These are phyloP conservation scores for Fusarium marasasianum DNA, from an alignment of 2,329 filamentous ascomycete species.

Conservation along the genomic window DNA sequence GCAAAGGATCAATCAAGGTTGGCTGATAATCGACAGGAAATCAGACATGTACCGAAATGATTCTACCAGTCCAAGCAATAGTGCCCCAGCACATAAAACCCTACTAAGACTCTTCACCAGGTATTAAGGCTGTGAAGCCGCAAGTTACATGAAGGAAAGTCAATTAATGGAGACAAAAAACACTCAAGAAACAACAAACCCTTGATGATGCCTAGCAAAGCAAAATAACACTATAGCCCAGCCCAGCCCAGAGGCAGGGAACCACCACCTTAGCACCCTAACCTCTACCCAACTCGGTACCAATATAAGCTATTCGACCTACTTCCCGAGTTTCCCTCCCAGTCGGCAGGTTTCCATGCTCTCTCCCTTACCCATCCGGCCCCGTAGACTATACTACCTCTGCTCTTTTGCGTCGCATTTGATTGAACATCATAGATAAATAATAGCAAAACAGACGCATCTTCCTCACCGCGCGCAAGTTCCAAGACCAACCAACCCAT, in stretches of 20 bases:
- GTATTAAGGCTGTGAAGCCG: not conserved
- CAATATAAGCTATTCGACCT: not conserved
- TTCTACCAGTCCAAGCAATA: not conserved
- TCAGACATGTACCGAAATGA: not conserved
- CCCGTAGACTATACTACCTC: not conserved
- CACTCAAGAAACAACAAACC: constrained; percentile 26
- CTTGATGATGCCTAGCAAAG: constrained; percentile 17
- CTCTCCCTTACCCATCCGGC: not conserved
- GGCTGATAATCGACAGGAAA: not conserved
- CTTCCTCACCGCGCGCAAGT: constrained; percentile 22
- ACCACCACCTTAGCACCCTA: constrained; percentile 2
- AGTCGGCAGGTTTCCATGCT: not conserved
- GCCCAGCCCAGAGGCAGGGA: constrained; percentile 9
- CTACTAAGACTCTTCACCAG: not conserved
- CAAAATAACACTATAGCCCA: constrained; percentile 9
- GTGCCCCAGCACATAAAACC: not conserved
- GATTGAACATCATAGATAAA: constrained; percentile 2
- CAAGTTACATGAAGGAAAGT: constrained; percentile 14
- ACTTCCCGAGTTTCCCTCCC: not conserved
- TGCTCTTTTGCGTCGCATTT: not conserved
- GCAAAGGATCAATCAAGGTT: not conserved
- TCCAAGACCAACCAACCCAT: constrained; percentile 26
- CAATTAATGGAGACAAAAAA: constrained; percentile 26
- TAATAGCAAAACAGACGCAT: constrained; percentile 14
- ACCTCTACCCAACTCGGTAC: not conserved